These are phyloP conservation scores for Bryoglossum gracile DNA, from an alignment of 495 filamentous ascomycete species.

Conservation along the genomic window DNA sequence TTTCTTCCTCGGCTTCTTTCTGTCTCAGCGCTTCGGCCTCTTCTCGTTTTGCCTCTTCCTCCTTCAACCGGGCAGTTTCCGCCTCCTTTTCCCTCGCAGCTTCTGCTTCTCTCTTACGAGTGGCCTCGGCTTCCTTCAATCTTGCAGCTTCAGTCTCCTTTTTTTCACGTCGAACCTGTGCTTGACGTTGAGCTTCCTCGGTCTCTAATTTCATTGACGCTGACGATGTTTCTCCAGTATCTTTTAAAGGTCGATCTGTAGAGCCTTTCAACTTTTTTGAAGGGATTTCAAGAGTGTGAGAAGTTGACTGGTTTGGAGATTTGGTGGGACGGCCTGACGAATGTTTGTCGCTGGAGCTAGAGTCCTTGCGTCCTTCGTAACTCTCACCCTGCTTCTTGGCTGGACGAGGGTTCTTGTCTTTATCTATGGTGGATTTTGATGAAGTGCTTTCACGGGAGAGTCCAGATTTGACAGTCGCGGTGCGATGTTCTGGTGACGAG, in stretches of 20 bases:
- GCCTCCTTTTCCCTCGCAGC: conserved; percentile 26
- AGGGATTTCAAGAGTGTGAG: background rate
- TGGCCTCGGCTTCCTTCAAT: conserved; percentile 26
- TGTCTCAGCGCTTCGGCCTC: conserved; percentile 33
- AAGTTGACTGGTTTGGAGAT: background rate
- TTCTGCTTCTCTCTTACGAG: conserved; percentile 25
- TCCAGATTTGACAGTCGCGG: conserved; percentile 8
- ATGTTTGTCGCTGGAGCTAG: conserved; percentile 1
- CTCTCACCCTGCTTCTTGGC: conserved; percentile 2
- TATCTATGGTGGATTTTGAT: conserved; percentile 11
- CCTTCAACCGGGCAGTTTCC: conserved; percentile 28
- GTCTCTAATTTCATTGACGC: conserved; percentile 30
- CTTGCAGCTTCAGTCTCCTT: conserved; percentile 42
- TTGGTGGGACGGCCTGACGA: conserved; percentile 4
- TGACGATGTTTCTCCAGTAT: conserved; percentile 17
- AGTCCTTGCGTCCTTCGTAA: background rate
- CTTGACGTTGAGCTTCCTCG: conserved; percentile 34
- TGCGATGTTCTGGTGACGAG: conserved; percentile 24
- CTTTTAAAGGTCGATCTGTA: conserved; percentile 5
- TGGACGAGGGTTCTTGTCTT: conserved; percentile 10
- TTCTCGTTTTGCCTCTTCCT: conserved; percentile 41
- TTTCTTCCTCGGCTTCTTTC: conserved; percentile 30
- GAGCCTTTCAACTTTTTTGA: conserved; percentile 9
- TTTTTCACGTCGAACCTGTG: conserved; percentile 34
- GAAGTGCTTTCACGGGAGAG: conserved; percentile 16